Percentiles rank a stretch among this genome's conserved stretches.
phyloP scores from a whole-genome alignment of 129 eudicot species.

The Rutidosis leptorrhynchoides region DNA sequence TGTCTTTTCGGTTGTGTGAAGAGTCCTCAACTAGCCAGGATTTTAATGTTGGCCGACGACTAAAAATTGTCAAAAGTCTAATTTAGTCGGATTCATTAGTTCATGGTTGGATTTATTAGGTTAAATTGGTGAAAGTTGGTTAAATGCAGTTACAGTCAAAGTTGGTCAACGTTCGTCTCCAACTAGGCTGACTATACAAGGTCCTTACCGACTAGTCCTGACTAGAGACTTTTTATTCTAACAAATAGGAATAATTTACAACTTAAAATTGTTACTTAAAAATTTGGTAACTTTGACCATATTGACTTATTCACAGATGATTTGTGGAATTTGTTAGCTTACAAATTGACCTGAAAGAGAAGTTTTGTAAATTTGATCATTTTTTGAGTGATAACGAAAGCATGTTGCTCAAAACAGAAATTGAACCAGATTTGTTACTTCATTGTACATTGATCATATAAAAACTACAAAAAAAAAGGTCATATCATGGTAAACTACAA shows the following conservation, averaged over 20 bases:
- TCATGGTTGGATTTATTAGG: too few species aligned
- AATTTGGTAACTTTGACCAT: neutral
- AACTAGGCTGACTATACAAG: too few species aligned
- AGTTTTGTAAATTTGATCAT: neutral
- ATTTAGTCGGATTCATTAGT: too few species aligned
- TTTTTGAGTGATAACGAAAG: neutral
- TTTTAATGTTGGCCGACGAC: too few species aligned
- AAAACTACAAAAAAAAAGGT: neutral
- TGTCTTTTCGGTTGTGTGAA: too few species aligned
- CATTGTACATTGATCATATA: neutral
- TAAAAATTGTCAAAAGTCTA: too few species aligned
- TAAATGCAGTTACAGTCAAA: too few species aligned
- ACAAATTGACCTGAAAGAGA: neutral
- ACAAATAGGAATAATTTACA: neutral
- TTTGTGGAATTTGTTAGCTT: neutral
- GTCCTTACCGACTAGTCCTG: too few species aligned
- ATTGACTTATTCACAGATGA: neutral
- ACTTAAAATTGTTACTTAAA: neutral
- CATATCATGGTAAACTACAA: conserved; percentile 1
- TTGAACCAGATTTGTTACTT: neutral
- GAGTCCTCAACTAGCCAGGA: too few species aligned
- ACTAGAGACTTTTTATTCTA: too few species aligned
- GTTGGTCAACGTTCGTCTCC: too few species aligned
- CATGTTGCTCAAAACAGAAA: neutral
- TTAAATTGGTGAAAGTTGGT: too few species aligned